Percentiles rank a stretch among this genome's conserved stretches.
Evolutionary conservation across 1,284 basidiomycete species (phyloP).

Genomic region (Erythrobasidium hasegawianum): DNA sequence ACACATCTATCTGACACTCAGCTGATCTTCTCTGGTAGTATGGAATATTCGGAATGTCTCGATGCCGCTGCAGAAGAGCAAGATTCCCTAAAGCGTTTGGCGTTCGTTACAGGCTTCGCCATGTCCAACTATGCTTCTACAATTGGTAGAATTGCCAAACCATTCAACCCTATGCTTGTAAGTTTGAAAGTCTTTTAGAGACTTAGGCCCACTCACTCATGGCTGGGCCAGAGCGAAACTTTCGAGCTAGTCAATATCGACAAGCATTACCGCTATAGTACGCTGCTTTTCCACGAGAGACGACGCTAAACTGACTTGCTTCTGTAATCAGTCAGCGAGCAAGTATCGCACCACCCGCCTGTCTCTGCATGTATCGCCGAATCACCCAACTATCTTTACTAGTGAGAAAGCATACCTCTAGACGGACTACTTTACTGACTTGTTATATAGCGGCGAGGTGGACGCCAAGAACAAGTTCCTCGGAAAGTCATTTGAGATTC

Average conservation of each 20-base stretch:
- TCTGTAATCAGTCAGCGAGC: constrained; percentile 22
- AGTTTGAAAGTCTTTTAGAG: too few relatives aligned
- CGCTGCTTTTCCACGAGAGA: too few relatives aligned
- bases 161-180: constrained; percentile 87
- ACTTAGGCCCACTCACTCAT: too few relatives aligned
- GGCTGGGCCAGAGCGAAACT: constrained; percentile 69
- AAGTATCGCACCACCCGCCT: constrained; percentile 52
- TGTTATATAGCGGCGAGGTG: constrained; percentile 55
- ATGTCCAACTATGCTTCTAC: constrained; percentile 98
- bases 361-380: constrained; percentile 97
- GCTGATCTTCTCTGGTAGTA: constrained; percentile 54
- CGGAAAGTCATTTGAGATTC: constrained; percentile 92
- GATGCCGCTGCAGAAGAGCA: constrained; percentile 74
- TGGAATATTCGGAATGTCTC: constrained; percentile 91
- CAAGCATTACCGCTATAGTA: constrained; percentile 85
- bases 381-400: constrained; percentile 84
- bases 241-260: constrained; percentile 90
- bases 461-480: constrained; percentile 85
- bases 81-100: constrained; percentile 77
- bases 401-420: constrained; percentile 58
- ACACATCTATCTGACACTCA: too few relatives aligned
- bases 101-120: constrained; percentile 92
- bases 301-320: not conserved
- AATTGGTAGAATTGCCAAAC: constrained; percentile 84
- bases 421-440: not conserved